Conservation (phyloP, 768 basidiomycete genomes). For the Austroboletus festivus region DNA sequence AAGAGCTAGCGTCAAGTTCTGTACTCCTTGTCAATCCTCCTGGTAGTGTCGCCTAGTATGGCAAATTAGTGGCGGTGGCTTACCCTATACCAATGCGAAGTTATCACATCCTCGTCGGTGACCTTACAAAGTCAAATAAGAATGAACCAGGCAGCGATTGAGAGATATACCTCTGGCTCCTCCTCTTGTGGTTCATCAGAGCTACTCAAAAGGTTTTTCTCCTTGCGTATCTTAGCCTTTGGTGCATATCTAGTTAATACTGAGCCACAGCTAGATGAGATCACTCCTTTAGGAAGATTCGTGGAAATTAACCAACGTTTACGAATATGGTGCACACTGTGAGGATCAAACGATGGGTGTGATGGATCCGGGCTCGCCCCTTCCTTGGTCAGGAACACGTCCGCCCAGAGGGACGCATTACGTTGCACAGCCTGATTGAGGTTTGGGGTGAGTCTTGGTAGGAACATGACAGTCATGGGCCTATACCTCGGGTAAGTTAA, state of each 20-base stretch:
- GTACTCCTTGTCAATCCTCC: slow-evolving; percentile 9
- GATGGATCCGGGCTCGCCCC: slow-evolving; percentile 64
- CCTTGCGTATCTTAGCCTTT: slow-evolving; percentile 69
- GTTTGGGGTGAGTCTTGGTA: slow-evolving; percentile 9
- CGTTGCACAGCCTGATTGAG: slow-evolving; percentile 59
- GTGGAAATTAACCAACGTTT: slow-evolving; percentile 55
- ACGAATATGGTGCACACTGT: slow-evolving; percentile 64
- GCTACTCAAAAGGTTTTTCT: slow-evolving; percentile 71
- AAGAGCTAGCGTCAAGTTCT: slow-evolving; percentile 88
- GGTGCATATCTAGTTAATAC: slow-evolving; percentile 86
- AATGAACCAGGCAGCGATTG: slow-evolving; percentile 3
- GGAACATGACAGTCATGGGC: neutral
- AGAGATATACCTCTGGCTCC: slow-evolving; percentile 46
- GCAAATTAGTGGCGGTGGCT: slow-evolving; percentile 13
- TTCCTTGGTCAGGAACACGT: slow-evolving; percentile 70
- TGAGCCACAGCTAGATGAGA: slow-evolving; percentile 29
- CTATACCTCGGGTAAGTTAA: slow-evolving; percentile 68
- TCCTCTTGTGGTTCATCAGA: slow-evolving; percentile 40
- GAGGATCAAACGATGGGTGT: slow-evolving; percentile 47
- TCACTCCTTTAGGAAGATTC: neutral
- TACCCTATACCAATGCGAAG: slow-evolving; percentile 83
- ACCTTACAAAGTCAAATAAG: slow-evolving; percentile 18
- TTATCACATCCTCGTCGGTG: slow-evolving; percentile 54
- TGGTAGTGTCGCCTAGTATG: neutral
- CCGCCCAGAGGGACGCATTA: slow-evolving; percentile 83